These are phyloP conservation scores for Cornus controversa DNA, from an alignment of 148 eudicot genomes.

Conservation along the genomic window DNA sequence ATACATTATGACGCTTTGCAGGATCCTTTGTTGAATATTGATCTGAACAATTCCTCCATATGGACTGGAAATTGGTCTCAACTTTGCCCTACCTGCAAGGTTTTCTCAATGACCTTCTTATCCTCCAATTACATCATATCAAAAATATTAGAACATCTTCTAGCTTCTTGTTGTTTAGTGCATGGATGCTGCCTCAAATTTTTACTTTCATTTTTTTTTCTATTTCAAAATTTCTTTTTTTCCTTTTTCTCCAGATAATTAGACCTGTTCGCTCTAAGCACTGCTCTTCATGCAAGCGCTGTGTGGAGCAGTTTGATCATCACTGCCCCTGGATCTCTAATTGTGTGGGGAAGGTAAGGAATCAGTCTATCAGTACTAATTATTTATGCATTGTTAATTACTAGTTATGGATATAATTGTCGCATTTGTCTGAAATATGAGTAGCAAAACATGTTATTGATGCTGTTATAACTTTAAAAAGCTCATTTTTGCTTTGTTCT, in stretches of 20 bases:
- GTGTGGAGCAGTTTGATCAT: constrained; percentile 66
- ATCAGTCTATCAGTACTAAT: neutral
- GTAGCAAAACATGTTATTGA: neutral
- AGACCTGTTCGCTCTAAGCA: constrained; percentile 82
- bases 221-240: too few relatives aligned
- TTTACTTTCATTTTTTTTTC: neutral
- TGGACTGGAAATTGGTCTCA: constrained; percentile 77
- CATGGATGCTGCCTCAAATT: neutral
- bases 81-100: constrained; percentile 80
- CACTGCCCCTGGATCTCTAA: constrained; percentile 99
- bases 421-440: neutral
- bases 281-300: constrained; percentile 83
- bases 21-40: constrained; percentile 78
- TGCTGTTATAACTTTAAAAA: neutral
- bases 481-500: neutral
- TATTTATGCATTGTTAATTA: neutral
- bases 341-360: constrained; percentile 90
- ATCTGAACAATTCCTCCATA: constrained; percentile 45
- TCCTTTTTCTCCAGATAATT: constrained; percentile 43
- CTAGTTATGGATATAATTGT: neutral
- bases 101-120: constrained; percentile 10
- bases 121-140: neutral
- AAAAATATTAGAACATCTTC: neutral
- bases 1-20: constrained; percentile 18
- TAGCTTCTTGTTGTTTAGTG: neutral